These are phyloP conservation scores for Rhynchosporium graminicola DNA, from an alignment of 2,329 filamentous ascomycete species.

Conservation along the genomic window DNA sequence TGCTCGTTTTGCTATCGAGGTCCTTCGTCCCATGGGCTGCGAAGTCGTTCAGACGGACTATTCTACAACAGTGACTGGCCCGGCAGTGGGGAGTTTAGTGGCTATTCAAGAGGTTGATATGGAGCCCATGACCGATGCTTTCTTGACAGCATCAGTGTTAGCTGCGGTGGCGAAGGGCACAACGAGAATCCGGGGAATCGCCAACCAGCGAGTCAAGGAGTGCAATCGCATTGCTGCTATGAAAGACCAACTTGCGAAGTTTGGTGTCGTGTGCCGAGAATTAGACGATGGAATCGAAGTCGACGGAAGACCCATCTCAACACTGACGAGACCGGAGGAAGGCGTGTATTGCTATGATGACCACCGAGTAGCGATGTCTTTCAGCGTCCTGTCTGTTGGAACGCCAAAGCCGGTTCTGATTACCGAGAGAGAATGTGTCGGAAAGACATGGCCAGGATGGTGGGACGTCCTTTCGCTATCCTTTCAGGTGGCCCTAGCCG, in stretches of 20 bases:
- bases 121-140: conserved; percentile 99
- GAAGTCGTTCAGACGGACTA: conserved; percentile 78
- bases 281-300: conserved; percentile 92
- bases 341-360: conserved; percentile 94
- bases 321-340: conserved; percentile 56
- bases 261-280: conserved; percentile 82
- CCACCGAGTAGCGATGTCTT: conserved; percentile 97
- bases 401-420: conserved; percentile 73
- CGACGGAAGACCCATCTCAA: conserved; percentile 51
- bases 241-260: conserved; percentile 92
- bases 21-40: conserved; percentile 92
- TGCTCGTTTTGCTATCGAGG: conserved; percentile 88
- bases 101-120: conserved; percentile 86
- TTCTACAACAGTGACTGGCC: conserved; percentile 92
- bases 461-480: conserved; percentile 84
- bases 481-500: conserved; percentile 76
- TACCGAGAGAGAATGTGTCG: conserved; percentile 87
- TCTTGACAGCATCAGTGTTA: conserved; percentile 90
- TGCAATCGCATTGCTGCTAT: conserved; percentile 96
- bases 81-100: conserved; percentile 69
- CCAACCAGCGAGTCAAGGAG: conserved; percentile 97
- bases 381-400: conserved; percentile 80
- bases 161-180: conserved; percentile 83
- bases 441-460: conserved; percentile 99
- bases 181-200: conserved; percentile 89